Conservation (phyloP, 176 grass and related monocot species). For the Raddia guianensis region DNA sequence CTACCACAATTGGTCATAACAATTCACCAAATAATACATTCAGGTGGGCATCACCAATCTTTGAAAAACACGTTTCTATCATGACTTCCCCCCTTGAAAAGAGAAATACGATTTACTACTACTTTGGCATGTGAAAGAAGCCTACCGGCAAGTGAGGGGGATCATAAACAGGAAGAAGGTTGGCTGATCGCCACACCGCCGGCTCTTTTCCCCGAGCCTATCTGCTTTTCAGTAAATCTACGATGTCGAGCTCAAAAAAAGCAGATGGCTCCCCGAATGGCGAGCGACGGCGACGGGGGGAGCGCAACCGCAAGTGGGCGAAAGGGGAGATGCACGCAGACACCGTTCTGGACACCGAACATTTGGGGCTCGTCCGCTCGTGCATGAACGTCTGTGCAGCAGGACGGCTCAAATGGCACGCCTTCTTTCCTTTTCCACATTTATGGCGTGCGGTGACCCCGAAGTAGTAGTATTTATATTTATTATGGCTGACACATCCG, state of each 20-base stretch:
- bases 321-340: slow-evolving; percentile 27
- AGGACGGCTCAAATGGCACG: slow-evolving; percentile 17
- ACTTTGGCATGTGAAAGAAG: no score
- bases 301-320: slow-evolving; percentile 20
- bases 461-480: neutral
- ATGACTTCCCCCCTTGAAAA: no score
- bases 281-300: neutral
- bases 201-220: neutral
- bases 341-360: neutral
- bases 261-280: neutral
- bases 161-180: neutral
- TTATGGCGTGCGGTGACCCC: slow-evolving; percentile 32
- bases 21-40: no score
- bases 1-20: neutral
- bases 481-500: neutral
- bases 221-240: neutral
- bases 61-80: no score
- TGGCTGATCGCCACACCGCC: neutral
- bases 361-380: slow-evolving; percentile 13
- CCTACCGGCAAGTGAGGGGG: no score
- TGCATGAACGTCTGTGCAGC: neutral
- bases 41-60: no score
- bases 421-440: slow-evolving; percentile 37
- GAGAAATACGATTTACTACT: neutral
- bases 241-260: neutral